phyloP scores from a whole-genome alignment of 2,329 filamentous ascomycete species.

The Zymoseptoria brevis region DNA sequence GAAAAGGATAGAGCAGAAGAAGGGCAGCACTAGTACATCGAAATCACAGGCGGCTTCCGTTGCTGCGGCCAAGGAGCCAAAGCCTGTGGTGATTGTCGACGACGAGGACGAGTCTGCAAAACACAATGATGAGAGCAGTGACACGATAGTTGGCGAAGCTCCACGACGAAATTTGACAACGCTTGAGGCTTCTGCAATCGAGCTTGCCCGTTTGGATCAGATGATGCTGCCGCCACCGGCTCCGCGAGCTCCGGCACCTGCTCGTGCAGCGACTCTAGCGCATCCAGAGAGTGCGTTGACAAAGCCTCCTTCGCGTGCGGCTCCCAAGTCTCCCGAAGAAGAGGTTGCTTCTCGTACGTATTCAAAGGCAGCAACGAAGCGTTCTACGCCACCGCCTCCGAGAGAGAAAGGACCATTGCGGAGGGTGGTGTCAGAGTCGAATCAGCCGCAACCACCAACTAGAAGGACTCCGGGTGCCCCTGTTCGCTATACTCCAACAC shows the following conservation, averaged over 20 bases:
- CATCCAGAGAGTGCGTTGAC: neutral
- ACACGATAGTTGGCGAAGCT: neutral
- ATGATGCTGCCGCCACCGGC: slow-evolving; percentile 14
- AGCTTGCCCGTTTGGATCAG: slow-evolving; percentile 13
- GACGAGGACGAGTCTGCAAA: neutral
- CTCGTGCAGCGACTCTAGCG: neutral
- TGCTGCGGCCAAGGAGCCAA: neutral
- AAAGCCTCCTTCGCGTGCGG: neutral
- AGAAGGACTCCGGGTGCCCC: slow-evolving; percentile 23
- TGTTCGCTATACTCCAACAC: slow-evolving; percentile 23
- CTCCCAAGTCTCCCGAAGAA: neutral
- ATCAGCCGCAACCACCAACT: neutral
- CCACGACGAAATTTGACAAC: neutral
- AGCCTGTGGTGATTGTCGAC: slow-evolving; percentile 4
- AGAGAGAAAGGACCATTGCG: slow-evolving; percentile 10
- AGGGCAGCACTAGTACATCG: slow-evolving; percentile 11
- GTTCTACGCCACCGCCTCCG: neutral
- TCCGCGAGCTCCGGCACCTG: neutral
- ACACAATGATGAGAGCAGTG: neutral
- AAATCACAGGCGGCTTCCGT: slow-evolving; percentile 1
- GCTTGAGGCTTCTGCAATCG: slow-evolving; percentile 9
- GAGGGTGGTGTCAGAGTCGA: slow-evolving; percentile 14
- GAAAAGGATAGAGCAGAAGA: slow-evolving; percentile 23
- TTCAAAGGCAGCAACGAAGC: neutral
- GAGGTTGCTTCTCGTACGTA: neutral